These are phyloP conservation scores for Heliosperma pusillum DNA, from an alignment of 148 eudicot genomes.

Conservation along the genomic window DNA sequence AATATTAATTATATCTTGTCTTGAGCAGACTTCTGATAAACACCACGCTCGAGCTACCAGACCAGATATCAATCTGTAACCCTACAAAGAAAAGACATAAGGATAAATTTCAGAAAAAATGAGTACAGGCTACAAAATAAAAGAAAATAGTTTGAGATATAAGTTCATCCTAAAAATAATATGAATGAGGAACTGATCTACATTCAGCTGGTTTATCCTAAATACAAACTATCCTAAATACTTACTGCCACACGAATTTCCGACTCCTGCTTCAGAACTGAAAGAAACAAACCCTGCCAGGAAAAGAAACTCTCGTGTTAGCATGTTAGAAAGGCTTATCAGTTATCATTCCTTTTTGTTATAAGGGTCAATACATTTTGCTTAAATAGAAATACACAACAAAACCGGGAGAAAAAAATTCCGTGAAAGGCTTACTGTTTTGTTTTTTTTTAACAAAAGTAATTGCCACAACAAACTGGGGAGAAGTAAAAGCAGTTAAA, in stretches of 20 bases:
- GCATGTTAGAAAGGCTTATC: constrained; percentile 6
- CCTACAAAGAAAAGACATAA: constrained; percentile 36
- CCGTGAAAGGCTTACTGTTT: background rate
- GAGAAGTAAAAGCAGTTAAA: constrained; percentile 3
- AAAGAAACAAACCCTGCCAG: constrained; percentile 70
- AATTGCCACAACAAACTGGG: background rate
- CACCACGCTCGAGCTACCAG: constrained; percentile 79
- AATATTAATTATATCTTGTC: constrained; percentile 65
- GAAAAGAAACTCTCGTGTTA: constrained; percentile 9
- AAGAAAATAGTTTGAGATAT: background rate
- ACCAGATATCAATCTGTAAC: constrained; percentile 64
- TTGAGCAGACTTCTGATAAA: constrained; percentile 78
- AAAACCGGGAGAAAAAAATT: background rate
- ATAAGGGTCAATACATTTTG: background rate
- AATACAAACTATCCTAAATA: background rate
- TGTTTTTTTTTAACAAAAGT: background rate
- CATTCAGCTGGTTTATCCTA: background rate
- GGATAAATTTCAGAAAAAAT: background rate
- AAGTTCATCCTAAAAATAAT: background rate
- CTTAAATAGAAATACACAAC: background rate
- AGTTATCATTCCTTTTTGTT: background rate
- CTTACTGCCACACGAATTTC: constrained; percentile 81
- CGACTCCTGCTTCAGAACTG: constrained; percentile 77
- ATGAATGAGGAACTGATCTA: background rate
- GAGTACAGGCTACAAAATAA: background rate